Evolutionary conservation across 1,139 yeast species (phyloP).

Genomic region (Torulaspora pretoriensis): DNA sequence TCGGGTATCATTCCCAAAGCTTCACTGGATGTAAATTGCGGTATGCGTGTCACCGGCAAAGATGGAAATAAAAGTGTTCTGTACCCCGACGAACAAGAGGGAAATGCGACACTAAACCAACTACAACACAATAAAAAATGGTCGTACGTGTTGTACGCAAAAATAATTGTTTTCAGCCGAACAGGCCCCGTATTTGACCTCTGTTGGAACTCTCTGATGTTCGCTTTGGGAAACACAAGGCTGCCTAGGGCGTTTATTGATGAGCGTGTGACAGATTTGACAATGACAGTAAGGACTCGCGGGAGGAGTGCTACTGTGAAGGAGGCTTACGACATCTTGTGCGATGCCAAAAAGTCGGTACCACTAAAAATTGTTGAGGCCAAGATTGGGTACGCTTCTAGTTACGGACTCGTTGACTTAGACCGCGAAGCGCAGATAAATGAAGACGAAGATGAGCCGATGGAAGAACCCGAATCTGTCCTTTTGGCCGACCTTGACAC

Average conservation of each 20-base stretch:
- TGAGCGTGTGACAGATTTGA: constrained; percentile 50
- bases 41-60: constrained; percentile 46
- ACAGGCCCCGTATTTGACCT: constrained; percentile 79
- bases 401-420: constrained; percentile 57
- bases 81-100: constrained; percentile 39
- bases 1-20: constrained; percentile 49
- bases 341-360: constrained; percentile 40
- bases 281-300: constrained; percentile 50
- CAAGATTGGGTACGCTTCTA: constrained; percentile 49
- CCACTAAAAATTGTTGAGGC: constrained; percentile 39
- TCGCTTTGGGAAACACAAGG: constrained; percentile 56
- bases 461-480: constrained; percentile 33
- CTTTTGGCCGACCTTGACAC: constrained; percentile 72
- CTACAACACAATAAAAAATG: constrained; percentile 42
- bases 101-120: constrained; percentile 16
- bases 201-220: constrained; percentile 64
- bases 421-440: constrained; percentile 39
- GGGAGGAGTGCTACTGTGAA: constrained; percentile 48
- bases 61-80: constrained; percentile 39
- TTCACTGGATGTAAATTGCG: constrained; percentile 46
- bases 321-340: constrained; percentile 43
- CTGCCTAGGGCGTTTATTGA: constrained; percentile 67
- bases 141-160: constrained; percentile 66
- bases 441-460: constrained; percentile 33
- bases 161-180: constrained; percentile 72